Percentiles rank a stretch among this genome's conserved stretches.
Conservation (phyloP, 148 eudicot species). For the Rhododendron molle region DNA sequence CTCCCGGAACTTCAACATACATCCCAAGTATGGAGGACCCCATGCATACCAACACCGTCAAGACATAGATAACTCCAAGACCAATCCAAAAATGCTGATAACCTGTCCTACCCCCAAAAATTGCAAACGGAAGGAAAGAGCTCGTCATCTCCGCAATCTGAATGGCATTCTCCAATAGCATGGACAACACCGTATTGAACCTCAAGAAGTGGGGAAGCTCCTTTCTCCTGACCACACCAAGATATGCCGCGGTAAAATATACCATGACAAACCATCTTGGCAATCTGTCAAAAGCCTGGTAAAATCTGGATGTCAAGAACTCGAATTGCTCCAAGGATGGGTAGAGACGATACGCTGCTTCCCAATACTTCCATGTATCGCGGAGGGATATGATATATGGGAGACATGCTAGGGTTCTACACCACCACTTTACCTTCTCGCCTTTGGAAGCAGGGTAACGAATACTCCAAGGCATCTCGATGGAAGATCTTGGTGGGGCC, state of each 20-base stretch:
- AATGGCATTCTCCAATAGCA: constrained; percentile 73
- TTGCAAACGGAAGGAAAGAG: constrained; percentile 63
- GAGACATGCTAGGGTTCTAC: constrained; percentile 78
- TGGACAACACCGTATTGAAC: constrained; percentile 80
- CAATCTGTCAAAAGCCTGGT: constrained; percentile 46
- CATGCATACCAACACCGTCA: constrained; percentile 64
- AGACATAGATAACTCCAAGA: constrained; percentile 51
- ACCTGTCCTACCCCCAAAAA: constrained; percentile 80
- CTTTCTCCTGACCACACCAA: constrained; percentile 71
- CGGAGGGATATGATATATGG: constrained; percentile 83
- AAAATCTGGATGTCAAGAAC: constrained; percentile 60
- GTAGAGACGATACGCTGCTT: constrained; percentile 71
- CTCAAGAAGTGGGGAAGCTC: constrained; percentile 94
- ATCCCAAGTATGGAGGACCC: constrained; percentile 70
- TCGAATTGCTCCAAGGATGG: constrained; percentile 73
- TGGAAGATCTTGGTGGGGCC: constrained; percentile 44
- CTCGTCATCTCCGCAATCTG: constrained; percentile 60
- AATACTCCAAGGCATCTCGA: constrained; percentile 55
- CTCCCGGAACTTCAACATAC: constrained; percentile 83
- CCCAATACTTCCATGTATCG: constrained; percentile 85
- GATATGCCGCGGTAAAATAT: constrained; percentile 66
- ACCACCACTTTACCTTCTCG: constrained; percentile 77
- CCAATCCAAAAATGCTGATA: constrained; percentile 74
- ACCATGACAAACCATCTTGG: constrained; percentile 78
- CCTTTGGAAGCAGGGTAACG: constrained; percentile 60